Base-by-base conservation (phyloP, 768 basidiomycete genomes). In the Boletus eberwhitei region DNA sequence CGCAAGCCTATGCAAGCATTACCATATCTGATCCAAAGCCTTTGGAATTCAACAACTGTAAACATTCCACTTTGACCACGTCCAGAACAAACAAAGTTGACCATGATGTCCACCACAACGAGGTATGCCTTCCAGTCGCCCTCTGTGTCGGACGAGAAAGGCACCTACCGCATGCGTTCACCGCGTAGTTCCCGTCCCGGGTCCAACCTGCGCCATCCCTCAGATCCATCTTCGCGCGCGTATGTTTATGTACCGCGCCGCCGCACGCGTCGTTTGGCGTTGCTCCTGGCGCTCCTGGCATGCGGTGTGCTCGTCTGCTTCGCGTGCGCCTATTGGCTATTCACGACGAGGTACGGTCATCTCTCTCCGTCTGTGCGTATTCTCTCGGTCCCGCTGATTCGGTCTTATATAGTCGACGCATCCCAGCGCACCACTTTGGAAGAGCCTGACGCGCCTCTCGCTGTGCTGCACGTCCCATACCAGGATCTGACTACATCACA, bases 101-200 rank as follows among this genome's bases (percentile, higher is more conserved):
- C 22, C 4, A 16, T 5, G 14, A 60, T 60, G 58, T 54, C 60
- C 32, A 36, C 39, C 36, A 43, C 54, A 8, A 36, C 69, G 38
- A 51, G 43, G 31, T 52, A 70, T 53, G 59, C 52, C 2, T 70
- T 66, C 57, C 69, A 70, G 44, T 89, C 87, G 5, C 86, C 87
- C 32, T 86, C 88, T 1, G 71, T 87, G 22, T 76, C 80, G 6
- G 70, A 84, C 55, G 87, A 90, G 68, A 83, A 80, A 64, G 86
- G 88, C 31, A 69, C 77, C 36, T 85, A 88, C 60, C 77, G 86
- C 44, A 79, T 88, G 72, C 79, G 80, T n/a, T 77, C 74, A 46
- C 61, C 60, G 64, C 77, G 80, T 16, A 57, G 52, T 43, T 65
- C 62, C 34, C 57, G 60, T 6, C 38, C 62, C 0, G 58, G 65